Percentiles rank a stretch among this genome's conserved stretches.
phyloP scores from a whole-genome alignment of 306 rosid genomes.

The Comarum palustre region DNA sequence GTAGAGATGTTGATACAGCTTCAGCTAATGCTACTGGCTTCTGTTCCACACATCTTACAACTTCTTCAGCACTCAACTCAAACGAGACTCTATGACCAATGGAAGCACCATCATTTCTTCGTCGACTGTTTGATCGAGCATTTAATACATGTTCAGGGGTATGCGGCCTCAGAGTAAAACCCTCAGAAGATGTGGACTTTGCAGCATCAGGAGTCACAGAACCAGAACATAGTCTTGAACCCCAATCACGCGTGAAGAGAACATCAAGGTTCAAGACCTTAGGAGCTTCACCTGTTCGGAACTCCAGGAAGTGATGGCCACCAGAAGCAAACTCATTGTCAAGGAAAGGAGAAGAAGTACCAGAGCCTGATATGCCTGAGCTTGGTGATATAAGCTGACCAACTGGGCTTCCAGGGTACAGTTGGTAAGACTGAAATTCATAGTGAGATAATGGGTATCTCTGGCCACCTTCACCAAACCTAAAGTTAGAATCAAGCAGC shows the following conservation, averaged over 20 bases:
- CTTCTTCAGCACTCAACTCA: constrained; percentile 37
- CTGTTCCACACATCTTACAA: constrained; percentile 29
- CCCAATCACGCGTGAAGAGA: constrained; percentile 47
- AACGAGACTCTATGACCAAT: constrained; percentile 41
- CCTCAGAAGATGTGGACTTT: constrained; percentile 22
- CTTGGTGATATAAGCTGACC: constrained; percentile 89
- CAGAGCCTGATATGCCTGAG: constrained; percentile 79
- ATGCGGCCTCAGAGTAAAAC: constrained; percentile 26
- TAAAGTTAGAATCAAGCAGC: constrained; percentile 57
- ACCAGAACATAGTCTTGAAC: constrained; percentile 40
- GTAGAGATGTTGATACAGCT: constrained; percentile 36
- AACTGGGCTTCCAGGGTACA: constrained; percentile 91
- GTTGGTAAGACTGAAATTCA: constrained; percentile 84
- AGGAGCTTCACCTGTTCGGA: constrained; percentile 56
- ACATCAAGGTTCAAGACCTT: constrained; percentile 62
- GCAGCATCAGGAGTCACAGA: constrained; percentile 38
- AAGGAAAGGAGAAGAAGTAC: constrained; percentile 76
- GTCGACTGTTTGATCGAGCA: constrained; percentile 14
- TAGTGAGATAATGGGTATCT: constrained; percentile 63
- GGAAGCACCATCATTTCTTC: constrained; percentile 23
- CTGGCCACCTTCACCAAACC: constrained; percentile 47
- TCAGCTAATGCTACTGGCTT: constrained; percentile 36
- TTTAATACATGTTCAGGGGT: constrained; percentile 24
- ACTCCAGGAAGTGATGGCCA: constrained; percentile 45
- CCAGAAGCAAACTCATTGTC: constrained; percentile 49